Evolutionary conservation across 2,329 filamentous ascomycete genomes (phyloP), one percentile per base, ranked within the genome.

Genomic region (Fusarium clavum): DNA sequence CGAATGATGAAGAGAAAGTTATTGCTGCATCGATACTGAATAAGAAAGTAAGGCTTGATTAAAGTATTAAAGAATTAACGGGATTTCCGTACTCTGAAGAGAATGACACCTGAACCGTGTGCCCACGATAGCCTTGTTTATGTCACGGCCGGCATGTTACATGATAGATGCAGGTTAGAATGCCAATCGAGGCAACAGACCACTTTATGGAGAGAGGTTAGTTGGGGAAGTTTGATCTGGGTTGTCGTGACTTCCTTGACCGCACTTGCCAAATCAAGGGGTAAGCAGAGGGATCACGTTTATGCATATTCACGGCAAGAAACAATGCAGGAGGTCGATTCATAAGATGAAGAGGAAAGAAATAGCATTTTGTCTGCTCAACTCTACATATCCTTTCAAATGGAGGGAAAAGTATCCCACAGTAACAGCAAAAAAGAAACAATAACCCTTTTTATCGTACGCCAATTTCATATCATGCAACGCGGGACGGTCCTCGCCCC

Each of bases 401-500:
- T 53, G 38, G 44, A 52, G 56, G 45, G 57, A 57, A 43, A 54
- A 48, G 14, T 20, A 51, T 63, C 61, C 57, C 49, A 41, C 60
- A 49, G 51, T 27, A 64, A 64, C 49, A 62, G 64, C 61, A 75
- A 70, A 71, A 71, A 45, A 64, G 49, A 60, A 74, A 67, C 59
- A 59, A 58, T 59, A 52, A 70, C 43, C 68, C 75, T 77, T 67
- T 72, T 71, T 71, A 80, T 81, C 71, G 68, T 81, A 83, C 84
- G 84, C 84, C 83, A 77, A 76, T 77, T 78, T 77, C 75, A 85
- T 85, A 83, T 78, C 75, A 85, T 84, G 83, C 84, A 85, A 83
- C 82, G 79, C 77, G 83, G 30, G 43, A 61, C 48, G 80, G 81
- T 80, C 80, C 76, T 81, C 75, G 76, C 81, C 82, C 83, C 82